phyloP scores from a whole-genome alignment of 306 rosid genomes.

The Quillaja saponaria region DNA sequence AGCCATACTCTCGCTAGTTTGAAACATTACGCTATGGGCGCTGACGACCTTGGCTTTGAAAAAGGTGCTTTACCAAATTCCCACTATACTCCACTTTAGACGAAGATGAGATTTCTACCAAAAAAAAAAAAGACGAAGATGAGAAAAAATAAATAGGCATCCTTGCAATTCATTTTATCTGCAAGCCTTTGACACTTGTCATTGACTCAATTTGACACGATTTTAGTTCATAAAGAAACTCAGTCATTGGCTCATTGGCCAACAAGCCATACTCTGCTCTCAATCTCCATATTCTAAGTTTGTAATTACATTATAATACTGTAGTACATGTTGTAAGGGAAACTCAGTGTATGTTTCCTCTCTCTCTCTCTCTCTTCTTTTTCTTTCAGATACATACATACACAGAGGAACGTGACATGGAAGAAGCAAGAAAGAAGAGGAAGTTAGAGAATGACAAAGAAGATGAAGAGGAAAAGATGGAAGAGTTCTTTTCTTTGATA shows the following conservation, averaged over 20 bases:
- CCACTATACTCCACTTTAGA: too few species aligned
- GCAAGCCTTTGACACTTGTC: constrained; percentile 21
- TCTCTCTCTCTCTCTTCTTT: neutral
- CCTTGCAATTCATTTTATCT: constrained; percentile 4
- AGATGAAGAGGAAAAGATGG: constrained; percentile 60
- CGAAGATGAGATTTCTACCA: too few species aligned
- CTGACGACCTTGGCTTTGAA: too few species aligned
- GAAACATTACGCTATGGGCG: too few species aligned
- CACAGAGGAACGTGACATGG: constrained; percentile 34
- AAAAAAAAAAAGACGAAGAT: too few species aligned
- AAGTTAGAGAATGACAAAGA: constrained; percentile 42
- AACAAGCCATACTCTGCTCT: constrained; percentile 5
- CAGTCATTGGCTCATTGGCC: neutral
- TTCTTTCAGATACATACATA: neutral
- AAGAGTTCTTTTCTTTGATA: constrained; percentile 69
- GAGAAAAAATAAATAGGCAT: too few species aligned
- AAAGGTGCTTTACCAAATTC: too few species aligned
- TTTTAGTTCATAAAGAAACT: constrained; percentile 26
- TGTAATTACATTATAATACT: too few species aligned
- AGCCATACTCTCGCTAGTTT: too few species aligned
- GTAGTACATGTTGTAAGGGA: too few species aligned
- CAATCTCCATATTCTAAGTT: too few species aligned
- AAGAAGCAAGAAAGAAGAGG: constrained; percentile 60
- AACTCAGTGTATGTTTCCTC: neutral
- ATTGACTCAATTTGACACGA: constrained; percentile 25